Percentiles rank a stretch among this genome's conserved stretches.
These are phyloP conservation scores for Rosellinia necatrix DNA, from an alignment of 2,329 filamentous ascomycete genomes.

Conservation along the genomic window DNA sequence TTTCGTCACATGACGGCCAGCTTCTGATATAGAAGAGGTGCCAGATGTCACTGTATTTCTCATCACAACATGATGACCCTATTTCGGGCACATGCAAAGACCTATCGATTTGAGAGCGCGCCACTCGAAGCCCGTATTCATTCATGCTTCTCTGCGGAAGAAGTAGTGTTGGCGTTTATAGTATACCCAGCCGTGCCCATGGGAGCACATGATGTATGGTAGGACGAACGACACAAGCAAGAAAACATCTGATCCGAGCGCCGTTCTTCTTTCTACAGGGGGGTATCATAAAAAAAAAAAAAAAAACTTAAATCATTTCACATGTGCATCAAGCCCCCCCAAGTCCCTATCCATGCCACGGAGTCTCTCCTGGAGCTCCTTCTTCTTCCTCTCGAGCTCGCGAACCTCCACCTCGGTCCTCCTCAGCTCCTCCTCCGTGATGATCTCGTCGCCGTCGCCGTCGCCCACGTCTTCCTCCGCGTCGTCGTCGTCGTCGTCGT, in stretches of 20 bases:
- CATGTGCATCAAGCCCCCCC: conserved; percentile 58
- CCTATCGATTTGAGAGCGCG: too few species aligned
- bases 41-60: too few species aligned
- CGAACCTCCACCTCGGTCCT: conserved; percentile 70
- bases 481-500: conserved; percentile 49
- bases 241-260: neutral
- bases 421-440: conserved; percentile 71
- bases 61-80: too few species aligned
- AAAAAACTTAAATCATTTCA: conserved; percentile 38
- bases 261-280: conserved; percentile 8
- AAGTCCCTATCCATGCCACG: conserved; percentile 61
- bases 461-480: conserved; percentile 48
- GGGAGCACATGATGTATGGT: too few species aligned
- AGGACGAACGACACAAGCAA: neutral
- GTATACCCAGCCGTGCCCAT: too few species aligned
- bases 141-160: too few species aligned
- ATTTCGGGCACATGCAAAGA: too few species aligned
- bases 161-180: too few species aligned
- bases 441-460: conserved; percentile 47
- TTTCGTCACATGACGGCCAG: too few species aligned
- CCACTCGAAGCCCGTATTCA: too few species aligned
- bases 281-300: conserved; percentile 31
- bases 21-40: too few species aligned
- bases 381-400: conserved; percentile 61
- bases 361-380: conserved; percentile 58